Evolutionary conservation across 169 alveolate genomes (phyloP).

Genomic region (Cryptosporidium ubiquitum): DNA sequence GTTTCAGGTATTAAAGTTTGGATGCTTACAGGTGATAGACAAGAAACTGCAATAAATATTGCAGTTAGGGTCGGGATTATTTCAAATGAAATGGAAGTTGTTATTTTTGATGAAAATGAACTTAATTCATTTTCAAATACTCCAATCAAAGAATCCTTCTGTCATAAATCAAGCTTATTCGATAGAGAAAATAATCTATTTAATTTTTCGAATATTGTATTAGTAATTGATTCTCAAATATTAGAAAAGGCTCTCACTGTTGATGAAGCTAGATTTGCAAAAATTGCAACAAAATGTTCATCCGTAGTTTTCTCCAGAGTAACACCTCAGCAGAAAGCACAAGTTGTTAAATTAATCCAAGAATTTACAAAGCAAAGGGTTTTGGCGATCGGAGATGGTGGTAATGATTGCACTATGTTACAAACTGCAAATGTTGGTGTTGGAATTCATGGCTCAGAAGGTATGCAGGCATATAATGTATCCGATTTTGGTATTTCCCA

Average conservation of each 20-base stretch:
- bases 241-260: conserved; percentile 32
- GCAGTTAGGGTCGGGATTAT: conserved; percentile 81
- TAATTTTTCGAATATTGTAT: conserved; percentile 20
- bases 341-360: conserved; percentile 92
- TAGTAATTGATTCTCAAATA: conserved; percentile 44
- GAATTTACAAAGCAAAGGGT: conserved; percentile 80
- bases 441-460: conserved; percentile 97
- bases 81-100: conserved; percentile 56
- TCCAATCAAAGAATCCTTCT: background rate
- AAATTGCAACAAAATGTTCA: conserved; percentile 77
- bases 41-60: conserved; percentile 97
- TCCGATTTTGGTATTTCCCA: conserved; percentile 91
- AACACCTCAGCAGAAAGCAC: conserved; percentile 96
- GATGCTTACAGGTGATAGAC: conserved; percentile 92
- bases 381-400: conserved; percentile 98
- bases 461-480: conserved; percentile 93
- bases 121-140: background rate
- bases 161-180: background rate
- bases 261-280: conserved; percentile 77
- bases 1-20: conserved; percentile 88
- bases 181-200: background rate
- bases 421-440: conserved; percentile 98
- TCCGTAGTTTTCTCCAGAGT: conserved; percentile 97
- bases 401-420: conserved; percentile 99
- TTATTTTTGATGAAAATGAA: conserved; percentile 36